Conservation (phyloP, 1,139 yeast genomes). For the Saccharomyces pastorianus region DNA sequence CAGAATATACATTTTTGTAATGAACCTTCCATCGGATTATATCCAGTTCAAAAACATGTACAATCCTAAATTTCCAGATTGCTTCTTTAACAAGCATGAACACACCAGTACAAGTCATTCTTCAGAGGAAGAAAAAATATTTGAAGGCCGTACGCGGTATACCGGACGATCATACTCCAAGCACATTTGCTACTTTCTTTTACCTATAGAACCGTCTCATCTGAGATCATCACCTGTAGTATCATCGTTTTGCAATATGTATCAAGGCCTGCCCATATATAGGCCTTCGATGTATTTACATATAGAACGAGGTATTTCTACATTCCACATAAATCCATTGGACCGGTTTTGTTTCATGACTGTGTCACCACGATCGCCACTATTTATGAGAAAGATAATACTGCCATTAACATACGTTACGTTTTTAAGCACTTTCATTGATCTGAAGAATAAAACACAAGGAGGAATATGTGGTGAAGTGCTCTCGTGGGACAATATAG, state of each 20-base stretch:
- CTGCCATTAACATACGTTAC: constrained; percentile 19
- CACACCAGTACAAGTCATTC: neutral
- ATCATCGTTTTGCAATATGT: constrained; percentile 3
- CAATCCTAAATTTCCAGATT: neutral
- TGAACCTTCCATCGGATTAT: constrained; percentile 24
- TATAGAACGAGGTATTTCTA: constrained; percentile 17
- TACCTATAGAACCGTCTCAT: constrained; percentile 16
- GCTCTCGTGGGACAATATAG: constrained; percentile 14
- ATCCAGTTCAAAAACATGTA: constrained; percentile 14
- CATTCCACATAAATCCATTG: constrained; percentile 24
- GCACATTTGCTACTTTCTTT: constrained; percentile 23
- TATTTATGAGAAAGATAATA: constrained; percentile 21
- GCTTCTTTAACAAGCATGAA: neutral
- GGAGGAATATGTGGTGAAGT: constrained; percentile 9
- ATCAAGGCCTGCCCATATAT: constrained; percentile 10
- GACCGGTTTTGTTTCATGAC: constrained; percentile 24
- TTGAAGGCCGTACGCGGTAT: constrained; percentile 9
- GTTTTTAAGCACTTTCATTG: constrained; percentile 14
- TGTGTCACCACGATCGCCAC: constrained; percentile 15
- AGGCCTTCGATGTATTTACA: constrained; percentile 20
- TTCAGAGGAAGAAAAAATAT: constrained; percentile 13
- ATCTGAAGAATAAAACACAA: constrained; percentile 12
- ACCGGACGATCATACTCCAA: constrained; percentile 13
- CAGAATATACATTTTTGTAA: constrained; percentile 18
- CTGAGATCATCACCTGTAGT: constrained; percentile 1